These are phyloP conservation scores for Aleurites moluccanus DNA, from an alignment of 441 rosid genomes.

Conservation along the genomic window DNA sequence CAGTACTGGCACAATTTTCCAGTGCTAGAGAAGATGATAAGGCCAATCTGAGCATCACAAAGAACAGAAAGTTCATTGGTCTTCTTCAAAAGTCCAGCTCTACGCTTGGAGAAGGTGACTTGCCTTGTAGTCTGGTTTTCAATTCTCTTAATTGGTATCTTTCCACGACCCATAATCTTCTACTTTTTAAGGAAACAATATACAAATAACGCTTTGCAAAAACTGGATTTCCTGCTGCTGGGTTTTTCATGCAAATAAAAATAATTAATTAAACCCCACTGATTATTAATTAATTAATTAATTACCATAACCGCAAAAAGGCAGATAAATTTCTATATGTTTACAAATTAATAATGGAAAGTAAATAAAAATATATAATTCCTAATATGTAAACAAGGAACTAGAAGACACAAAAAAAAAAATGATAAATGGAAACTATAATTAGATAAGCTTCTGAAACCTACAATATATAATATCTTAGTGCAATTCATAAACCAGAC, in stretches of 20 bases:
- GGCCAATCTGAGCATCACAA: slow-evolving; percentile 73
- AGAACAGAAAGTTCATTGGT: slow-evolving; percentile 68
- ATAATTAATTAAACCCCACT: neutral
- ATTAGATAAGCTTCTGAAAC: slow-evolving; percentile 20
- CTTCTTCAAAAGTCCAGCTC: slow-evolving; percentile 70
- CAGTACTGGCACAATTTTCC: slow-evolving; percentile 66
- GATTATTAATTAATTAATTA: slow-evolving; percentile 8
- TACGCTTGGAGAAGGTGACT: slow-evolving; percentile 65
- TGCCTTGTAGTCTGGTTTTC: slow-evolving; percentile 80
- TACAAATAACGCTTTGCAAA: no score
- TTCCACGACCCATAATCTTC: slow-evolving; percentile 62
- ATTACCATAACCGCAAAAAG: slow-evolving; percentile 20
- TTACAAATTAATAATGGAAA: slow-evolving; percentile 15
- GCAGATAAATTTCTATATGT: slow-evolving; percentile 7
- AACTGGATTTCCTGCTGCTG: slow-evolving; percentile 7
- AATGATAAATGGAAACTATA: slow-evolving; percentile 21
- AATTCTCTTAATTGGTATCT: slow-evolving; percentile 61
- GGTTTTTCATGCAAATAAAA: neutral
- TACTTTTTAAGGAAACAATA: neutral
- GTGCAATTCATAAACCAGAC: slow-evolving; percentile 16
- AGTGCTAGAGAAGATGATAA: slow-evolving; percentile 68
- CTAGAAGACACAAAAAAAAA: slow-evolving; percentile 24
- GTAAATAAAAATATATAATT: neutral
- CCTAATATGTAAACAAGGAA: slow-evolving; percentile 9
- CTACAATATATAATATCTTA: slow-evolving; percentile 20